Percentiles rank a stretch among this genome's conserved stretches.
Evolutionary conservation across 805 yeast genomes (phyloP).

Genomic region (Yarrowia sp.): DNA sequence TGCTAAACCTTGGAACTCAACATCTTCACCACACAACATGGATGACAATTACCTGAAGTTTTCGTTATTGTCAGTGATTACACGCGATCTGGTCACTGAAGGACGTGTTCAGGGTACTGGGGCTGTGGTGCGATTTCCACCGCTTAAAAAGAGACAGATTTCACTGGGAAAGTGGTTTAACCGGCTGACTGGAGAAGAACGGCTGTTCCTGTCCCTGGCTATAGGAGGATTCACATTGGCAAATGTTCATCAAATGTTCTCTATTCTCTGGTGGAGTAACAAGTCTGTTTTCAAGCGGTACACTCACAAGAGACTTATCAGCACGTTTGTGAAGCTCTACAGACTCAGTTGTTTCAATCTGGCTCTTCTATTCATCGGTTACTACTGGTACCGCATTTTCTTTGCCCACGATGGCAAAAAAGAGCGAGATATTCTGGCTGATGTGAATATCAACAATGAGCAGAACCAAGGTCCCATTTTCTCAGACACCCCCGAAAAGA

Average conservation of each 20-base stretch:
- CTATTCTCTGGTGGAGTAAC: constrained; percentile 18
- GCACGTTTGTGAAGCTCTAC: constrained; percentile 12
- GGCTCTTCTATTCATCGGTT: constrained; percentile 13
- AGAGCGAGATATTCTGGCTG: constrained; percentile 13
- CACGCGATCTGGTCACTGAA: constrained; percentile 15
- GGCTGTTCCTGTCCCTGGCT: constrained; percentile 12
- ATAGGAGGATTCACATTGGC: constrained; percentile 16
- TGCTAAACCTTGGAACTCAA: constrained; percentile 8
- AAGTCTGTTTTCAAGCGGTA: constrained; percentile 25
- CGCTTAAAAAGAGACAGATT: background rate
- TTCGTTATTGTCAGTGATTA: constrained; percentile 13
- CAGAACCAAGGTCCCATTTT: background rate
- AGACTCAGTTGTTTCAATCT: constrained; percentile 6
- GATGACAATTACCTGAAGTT: constrained; percentile 28
- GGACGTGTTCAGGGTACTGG: constrained; percentile 15
- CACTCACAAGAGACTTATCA: background rate
- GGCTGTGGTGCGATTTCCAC: constrained; percentile 4
- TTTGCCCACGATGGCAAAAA: constrained; percentile 10
- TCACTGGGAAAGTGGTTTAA: constrained; percentile 5
- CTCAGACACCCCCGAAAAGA: constrained; percentile 15
- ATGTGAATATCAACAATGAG: constrained; percentile 16
- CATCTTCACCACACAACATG: background rate
- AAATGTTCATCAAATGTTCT: background rate
- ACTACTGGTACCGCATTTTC: constrained; percentile 25
- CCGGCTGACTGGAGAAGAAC: constrained; percentile 5